Evolutionary conservation across 139 green algal genomes (phyloP).

Genomic region (Chlamydomonas schloesseri): DNA sequence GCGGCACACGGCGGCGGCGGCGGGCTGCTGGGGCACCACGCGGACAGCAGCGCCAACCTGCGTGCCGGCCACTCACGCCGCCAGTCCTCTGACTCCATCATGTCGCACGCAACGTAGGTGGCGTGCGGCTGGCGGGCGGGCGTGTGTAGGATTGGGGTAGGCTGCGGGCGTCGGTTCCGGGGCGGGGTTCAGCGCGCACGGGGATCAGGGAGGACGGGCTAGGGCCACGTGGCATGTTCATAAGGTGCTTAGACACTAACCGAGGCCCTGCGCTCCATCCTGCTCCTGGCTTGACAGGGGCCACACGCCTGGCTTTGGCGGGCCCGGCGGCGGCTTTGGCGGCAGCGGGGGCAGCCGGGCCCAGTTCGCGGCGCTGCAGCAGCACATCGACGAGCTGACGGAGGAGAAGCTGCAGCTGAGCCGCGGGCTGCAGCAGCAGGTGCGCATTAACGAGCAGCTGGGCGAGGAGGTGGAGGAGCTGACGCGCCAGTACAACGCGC

Average conservation of each 20-base stretch:
- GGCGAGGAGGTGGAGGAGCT: constrained; percentile 72
- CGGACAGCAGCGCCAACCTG: not conserved
- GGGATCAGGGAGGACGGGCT: no score
- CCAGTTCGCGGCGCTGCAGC: constrained; percentile 64
- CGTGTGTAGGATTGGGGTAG: not conserved
- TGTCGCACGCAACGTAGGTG: constrained; percentile 21
- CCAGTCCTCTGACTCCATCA: not conserved
- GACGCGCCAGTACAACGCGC: constrained; percentile 65
- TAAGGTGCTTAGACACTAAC: no score
- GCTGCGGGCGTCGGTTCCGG: no score
- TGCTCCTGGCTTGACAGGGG: not conserved
- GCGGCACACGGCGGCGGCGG: not conserved
- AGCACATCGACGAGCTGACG: constrained; percentile 85
- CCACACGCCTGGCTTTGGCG: not conserved
- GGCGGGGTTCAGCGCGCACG: no score
- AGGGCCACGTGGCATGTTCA: no score
- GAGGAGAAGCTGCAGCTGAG: constrained; percentile 79
- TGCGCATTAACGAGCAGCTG: constrained; percentile 58
- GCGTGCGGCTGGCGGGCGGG: not conserved
- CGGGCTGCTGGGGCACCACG: not conserved
- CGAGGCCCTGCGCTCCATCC: no score
- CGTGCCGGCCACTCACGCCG: constrained; percentile 1
- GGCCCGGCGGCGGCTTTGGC: not conserved
- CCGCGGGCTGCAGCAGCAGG: constrained; percentile 64
- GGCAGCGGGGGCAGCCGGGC: not conserved